phyloP scores from a whole-genome alignment of 345 rosid species.

The Gossypium bickii region DNA sequence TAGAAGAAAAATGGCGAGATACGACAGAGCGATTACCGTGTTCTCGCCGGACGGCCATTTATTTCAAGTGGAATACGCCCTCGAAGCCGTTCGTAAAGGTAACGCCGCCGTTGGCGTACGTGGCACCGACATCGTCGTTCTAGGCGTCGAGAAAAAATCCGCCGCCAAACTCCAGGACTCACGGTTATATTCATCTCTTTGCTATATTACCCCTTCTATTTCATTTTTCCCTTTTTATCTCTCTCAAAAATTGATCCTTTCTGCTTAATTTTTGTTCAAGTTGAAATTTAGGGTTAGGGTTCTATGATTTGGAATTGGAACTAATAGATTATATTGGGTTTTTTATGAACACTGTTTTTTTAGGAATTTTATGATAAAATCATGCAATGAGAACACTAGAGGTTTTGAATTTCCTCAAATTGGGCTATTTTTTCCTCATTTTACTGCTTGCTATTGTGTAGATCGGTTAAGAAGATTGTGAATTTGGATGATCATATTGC shows the following conservation, averaged over 20 bases:
- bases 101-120: slow-evolving; percentile 97
- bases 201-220: background rate
- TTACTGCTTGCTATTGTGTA: slow-evolving; percentile 21
- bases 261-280: background rate
- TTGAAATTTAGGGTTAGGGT: slow-evolving; percentile 4
- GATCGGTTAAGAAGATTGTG: slow-evolving; percentile 68
- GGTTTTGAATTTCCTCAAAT: background rate
- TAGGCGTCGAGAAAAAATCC: slow-evolving; percentile 95
- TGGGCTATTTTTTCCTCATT: background rate
- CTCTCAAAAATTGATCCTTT: background rate
- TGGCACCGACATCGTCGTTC: slow-evolving; percentile 77
- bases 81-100: slow-evolving; percentile 96
- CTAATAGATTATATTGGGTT: background rate
- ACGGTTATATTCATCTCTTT: slow-evolving; percentile 31
- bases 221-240: background rate
- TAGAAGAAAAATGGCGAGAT: slow-evolving; percentile 60
- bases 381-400: background rate
- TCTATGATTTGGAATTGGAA: background rate
- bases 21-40: slow-evolving; percentile 93
- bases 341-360: background rate
- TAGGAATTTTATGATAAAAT: background rate
- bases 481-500: slow-evolving; percentile 67
- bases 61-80: slow-evolving; percentile 95
- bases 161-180: slow-evolving; percentile 91
- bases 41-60: slow-evolving; percentile 84